These are phyloP conservation scores for Hyparrhenia diplandra DNA, from an alignment of 176 grass and related monocot genomes.

Conservation along the genomic window DNA sequence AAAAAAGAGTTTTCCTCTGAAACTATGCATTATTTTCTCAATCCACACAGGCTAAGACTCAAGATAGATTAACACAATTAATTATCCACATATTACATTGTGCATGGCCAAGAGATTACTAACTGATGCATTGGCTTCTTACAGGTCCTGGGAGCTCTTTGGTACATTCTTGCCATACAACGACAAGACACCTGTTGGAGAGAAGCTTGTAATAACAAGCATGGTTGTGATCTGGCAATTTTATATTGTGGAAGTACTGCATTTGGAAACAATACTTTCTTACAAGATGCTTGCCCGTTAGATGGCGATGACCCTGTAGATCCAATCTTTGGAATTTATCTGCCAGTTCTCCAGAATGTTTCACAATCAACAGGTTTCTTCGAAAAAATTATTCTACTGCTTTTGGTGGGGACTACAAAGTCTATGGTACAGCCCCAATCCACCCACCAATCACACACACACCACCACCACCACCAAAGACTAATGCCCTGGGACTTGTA, in stretches of 20 bases:
- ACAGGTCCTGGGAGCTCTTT: slow-evolving; percentile 77
- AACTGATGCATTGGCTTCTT: neutral
- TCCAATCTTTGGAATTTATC: slow-evolving; percentile 76
- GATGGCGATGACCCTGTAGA: neutral
- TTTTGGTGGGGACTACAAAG: slow-evolving; percentile 99
- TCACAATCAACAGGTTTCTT: slow-evolving; percentile 56
- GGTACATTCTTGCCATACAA: slow-evolving; percentile 88
- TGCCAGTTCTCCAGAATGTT: slow-evolving; percentile 53
- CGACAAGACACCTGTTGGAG: slow-evolving; percentile 78
- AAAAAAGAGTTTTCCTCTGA: too few relatives aligned
- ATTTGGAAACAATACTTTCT: slow-evolving; percentile 41
- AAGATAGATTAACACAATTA: too few relatives aligned
- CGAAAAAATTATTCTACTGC: slow-evolving; percentile 93
- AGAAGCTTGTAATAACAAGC: slow-evolving; percentile 27
- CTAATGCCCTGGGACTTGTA: neutral
- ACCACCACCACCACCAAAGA: neutral
- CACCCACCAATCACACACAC: neutral
- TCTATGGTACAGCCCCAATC: slow-evolving; percentile 48
- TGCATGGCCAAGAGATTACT: too few relatives aligned
- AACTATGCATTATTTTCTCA: too few relatives aligned
- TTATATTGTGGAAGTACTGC: slow-evolving; percentile 51
- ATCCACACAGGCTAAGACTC: too few relatives aligned
- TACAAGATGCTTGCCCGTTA: slow-evolving; percentile 37
- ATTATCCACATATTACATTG: too few relatives aligned
- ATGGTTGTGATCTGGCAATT: slow-evolving; percentile 24